Evolutionary conservation across 768 basidiomycete genomes (phyloP), one percentile per base, ranked within the genome.

Genomic region (Calocera cornea): DNA sequence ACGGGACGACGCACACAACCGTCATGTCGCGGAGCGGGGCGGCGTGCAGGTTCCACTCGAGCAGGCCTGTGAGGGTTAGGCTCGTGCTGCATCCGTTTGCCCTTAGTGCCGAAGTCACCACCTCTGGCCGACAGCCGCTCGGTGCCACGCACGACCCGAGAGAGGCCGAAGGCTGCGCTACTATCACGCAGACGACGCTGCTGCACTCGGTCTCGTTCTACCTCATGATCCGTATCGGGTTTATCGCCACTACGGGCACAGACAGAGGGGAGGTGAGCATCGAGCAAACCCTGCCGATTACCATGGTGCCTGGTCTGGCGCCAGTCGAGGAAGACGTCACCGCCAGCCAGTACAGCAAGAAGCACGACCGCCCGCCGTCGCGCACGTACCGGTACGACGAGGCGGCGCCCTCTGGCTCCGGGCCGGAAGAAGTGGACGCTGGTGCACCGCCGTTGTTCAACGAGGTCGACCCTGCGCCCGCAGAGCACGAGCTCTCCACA

Each of bases 21-120:
- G 80, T 87, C 64, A 79, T 97, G 31, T 87, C 92, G 14, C 84
- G 88, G 7, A 93, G 94, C 16, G 95, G 95, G 54, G 94, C 93
- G 47, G 88, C 92, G 22, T 93, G 92, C 75, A 87, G 92, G 54
- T 93, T 97, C 74, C 93, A 97, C 71, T 84, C 86, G 0, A 81
- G 84, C 50, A 83, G 83, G 16, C 82, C 88, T 2, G 83, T 94
- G 68, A 88, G 83, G 70, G 80, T 92, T 41, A 85, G 92, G 2
- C 89, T 97, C 68, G 79, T 95, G 33, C 80, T 97, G 17, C 92
- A 92, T 72, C 72, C 74, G 0, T 70, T 47, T 24, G 70, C 16
- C 72, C 74, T 14, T 1, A 38, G 36, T 14, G 34, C 64, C 22
- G 70, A 71, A 17, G 33, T 70, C 17, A 22, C 70, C 44, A 19